Base-by-base conservation (phyloP, 805 yeast genomes). In the Yarrowia osloensis region DNA sequence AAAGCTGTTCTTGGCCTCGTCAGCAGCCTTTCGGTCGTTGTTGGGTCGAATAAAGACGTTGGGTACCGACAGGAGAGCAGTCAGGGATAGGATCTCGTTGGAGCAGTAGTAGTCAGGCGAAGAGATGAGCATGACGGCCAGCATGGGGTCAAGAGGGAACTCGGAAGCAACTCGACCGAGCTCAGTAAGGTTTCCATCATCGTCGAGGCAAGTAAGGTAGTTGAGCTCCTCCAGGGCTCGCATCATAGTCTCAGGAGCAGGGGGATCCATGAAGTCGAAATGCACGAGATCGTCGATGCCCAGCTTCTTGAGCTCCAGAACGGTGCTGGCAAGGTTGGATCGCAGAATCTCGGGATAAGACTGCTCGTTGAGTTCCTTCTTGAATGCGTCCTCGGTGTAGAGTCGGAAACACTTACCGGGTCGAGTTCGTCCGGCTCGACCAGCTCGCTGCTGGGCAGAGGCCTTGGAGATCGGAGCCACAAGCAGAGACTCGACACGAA, bases 211-310 rank as follows among this genome's bases (percentile, higher is more conserved):
- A 24, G 89, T 88, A 69, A 94, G 81, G 75, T 91, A 95, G 75
- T 95, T 93, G 74, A 94, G 83, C 77, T 94, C 99, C 77, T 94
- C 99, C 70, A 94, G 81, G 0, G 98, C 98, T 76, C 99, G 85
- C 99, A 95, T 95, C 99, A 94, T 95, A 7, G 99, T 95, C 78
- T 94, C 99, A 11, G 99, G 99, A 2, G 98, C 98, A 15, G 99
- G 99, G 8, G 99, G 98, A 75, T 94, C 99, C 97, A 94, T 94
- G 76, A 95, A 94, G 77, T 95, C 99, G 75, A 94, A 94, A 79
- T 94, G 98, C 44, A 95, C 99, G 74, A 94, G 85, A 79, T 94
- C 98, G 75, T 95, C 97, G 70, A 94, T 85, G 15, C 98, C 98
- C 70, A 95, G 84, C 78, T 95, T 95, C 77, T 95, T 95, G 77